Conservation (phyloP, 1,284 basidiomycete genomes). For the Rhodotorula mucilaginosa region DNA sequence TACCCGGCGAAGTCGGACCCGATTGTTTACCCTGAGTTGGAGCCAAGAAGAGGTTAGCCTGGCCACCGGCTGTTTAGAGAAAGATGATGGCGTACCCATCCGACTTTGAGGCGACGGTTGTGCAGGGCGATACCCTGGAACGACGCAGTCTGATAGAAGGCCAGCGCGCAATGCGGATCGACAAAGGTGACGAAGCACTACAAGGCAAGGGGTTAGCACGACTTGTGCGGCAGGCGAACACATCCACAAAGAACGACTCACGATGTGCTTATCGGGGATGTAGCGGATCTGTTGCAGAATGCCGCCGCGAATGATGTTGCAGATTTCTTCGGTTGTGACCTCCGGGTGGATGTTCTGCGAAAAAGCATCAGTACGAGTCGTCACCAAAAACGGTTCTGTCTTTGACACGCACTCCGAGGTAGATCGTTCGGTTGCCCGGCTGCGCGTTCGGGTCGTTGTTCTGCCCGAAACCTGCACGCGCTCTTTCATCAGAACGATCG, state of each 20-base stretch:
- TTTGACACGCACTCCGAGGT: constrained; percentile 55
- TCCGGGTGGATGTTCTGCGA: constrained; percentile 79
- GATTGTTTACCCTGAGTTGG: constrained; percentile 40
- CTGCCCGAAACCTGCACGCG: constrained; percentile 7
- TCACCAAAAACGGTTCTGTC: not conserved
- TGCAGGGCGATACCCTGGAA: constrained; percentile 83
- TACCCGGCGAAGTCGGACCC: constrained; percentile 70
- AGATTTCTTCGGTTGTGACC: constrained; percentile 84
- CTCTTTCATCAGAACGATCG: constrained; percentile 45
- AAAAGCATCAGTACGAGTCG: not conserved
- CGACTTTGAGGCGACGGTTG: constrained; percentile 85
- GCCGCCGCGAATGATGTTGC: constrained; percentile 88
- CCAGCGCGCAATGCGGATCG: constrained; percentile 73
- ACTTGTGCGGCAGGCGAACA: not conserved
- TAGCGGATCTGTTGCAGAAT: constrained; percentile 79
- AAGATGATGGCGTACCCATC: constrained; percentile 63
- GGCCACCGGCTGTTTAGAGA: not conserved
- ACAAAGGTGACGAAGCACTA: constrained; percentile 46
- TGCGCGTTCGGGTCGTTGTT: constrained; percentile 41
- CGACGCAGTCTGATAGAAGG: constrained; percentile 84
- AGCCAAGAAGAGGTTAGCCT: not conserved
- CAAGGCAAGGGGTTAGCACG: not conserved
- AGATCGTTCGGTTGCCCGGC: constrained; percentile 77
- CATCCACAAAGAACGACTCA: constrained; percentile 54
- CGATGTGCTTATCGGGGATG: constrained; percentile 91